Base-by-base conservation (phyloP, 176 grass and related monocot species). In the Oryza nivara region DNA sequence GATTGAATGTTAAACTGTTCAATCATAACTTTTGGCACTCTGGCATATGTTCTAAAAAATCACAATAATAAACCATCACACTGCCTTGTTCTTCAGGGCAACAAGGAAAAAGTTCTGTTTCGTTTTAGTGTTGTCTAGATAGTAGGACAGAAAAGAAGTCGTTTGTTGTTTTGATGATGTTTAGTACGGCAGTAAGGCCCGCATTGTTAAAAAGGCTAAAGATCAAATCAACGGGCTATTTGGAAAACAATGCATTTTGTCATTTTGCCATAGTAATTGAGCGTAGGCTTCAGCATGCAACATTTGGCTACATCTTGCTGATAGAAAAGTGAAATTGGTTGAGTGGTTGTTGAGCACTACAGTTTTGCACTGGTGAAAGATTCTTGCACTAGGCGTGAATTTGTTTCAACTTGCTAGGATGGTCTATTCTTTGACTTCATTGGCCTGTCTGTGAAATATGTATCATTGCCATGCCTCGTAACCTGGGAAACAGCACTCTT, bases 41-140 rank as follows among this genome's bases (percentile, higher is more conserved):
- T 38, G 25, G 26, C 48, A 36, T n/a, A 44, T 70, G 74, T 69
- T 60, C 79, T 67, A 15, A 80, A 86, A 86, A 67, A 84, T 49
- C 40, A 82, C 28, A 8, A 6, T n/a, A 81, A 41, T 77, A 67
- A 52, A 38, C 22, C 81, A 40, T 22, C 48, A 14, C 13, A 41
- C 4, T 87, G 30, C 49, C 7, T n/a, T 68, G 38, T 47, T 70
- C 46, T 81, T 78, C 9, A 73, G 36, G 80, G 41, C 26, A 6
- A 5, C 73, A 61, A 68, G 8, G 26, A 74, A n/a, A 63, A 74
- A n/a, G 3, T 49, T 5, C 12, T 75, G 22, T 65, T 78, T 36
- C 4, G 11, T 82, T 63, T 45, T 86, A n/a, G 48, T 73, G 60
- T 47, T 63, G 68, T 67, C 20, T 78, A 82, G 15, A 20, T 63